Base-by-base conservation (phyloP, 768 basidiomycete species). In the Panaeolus papilionaceus region DNA sequence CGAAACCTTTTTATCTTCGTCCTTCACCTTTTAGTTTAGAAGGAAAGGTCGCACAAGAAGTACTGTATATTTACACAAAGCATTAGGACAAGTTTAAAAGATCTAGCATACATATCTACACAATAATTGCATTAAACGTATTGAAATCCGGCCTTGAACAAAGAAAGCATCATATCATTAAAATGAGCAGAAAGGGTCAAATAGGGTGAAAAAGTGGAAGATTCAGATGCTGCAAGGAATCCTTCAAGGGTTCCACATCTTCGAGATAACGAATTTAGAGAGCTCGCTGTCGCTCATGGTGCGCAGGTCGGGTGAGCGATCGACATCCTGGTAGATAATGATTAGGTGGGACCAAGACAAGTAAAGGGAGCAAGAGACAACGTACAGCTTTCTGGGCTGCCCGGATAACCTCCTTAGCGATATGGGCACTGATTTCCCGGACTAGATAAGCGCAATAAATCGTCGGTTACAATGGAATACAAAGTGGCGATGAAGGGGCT, bases 401-500 rank as follows among this genome's bases (percentile, higher is more conserved):
- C 64, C 90, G 88, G 74, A 96, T 92, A 66, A 97, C 94, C 51
- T 84, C 80, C 65, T 81, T 81, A 14, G 94, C 92, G 67, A 98
- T 92, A 63, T 83, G 76, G 1, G 87, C 87, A 71, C 91, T 92
- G 73, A 97, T 95, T 75, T 96, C 93, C 39, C 96, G 85, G 70
- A 98, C 85, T 85, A 67, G 39, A 47, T 3, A 39, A 49, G 38
- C 61, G 38, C 16, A 11, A 42, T 54, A 38, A 42, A 37, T 54
- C 76, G 66, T 37, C 38, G 64, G 64, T 61, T 37, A 63, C 26
- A 33, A 26, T 3, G 45, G 14, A 49, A 38, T 12, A 49, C 7
- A 8, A 62, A 38, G 40, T 62, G 14, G 18, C 4, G 20, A 4
- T 40, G 63, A 44, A 76, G 81, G 3, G 54, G 14, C 54, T 64